These are phyloP conservation scores for Striga asiatica DNA, from an alignment of 257 asterid genomes.

Conservation along the genomic window DNA sequence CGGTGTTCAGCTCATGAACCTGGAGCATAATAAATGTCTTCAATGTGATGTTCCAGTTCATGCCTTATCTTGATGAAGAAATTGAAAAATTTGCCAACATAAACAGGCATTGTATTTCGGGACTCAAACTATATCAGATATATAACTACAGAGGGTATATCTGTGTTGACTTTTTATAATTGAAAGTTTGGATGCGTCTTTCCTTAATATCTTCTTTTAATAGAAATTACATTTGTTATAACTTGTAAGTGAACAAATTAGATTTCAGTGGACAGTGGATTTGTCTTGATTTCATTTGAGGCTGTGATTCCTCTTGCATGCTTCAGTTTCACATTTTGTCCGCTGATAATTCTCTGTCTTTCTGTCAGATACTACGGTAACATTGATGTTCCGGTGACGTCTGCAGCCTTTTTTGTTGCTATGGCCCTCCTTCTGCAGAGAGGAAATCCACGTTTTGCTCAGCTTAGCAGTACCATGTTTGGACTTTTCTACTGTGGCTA, in stretches of 20 bases:
- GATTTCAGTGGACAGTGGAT: neutral
- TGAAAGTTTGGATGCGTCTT: neutral
- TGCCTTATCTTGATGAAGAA: neutral
- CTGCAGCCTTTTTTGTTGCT: slow-evolving; percentile 84
- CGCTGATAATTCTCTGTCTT: neutral
- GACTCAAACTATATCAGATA: neutral
- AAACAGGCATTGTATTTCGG: no score
- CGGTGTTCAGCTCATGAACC: neutral
- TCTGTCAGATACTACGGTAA: slow-evolving; percentile 70
- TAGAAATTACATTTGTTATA: neutral
- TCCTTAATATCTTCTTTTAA: neutral
- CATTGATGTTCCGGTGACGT: slow-evolving; percentile 82
- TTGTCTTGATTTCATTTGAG: neutral
- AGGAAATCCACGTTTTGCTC: slow-evolving; percentile 88
- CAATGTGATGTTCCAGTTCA: neutral
- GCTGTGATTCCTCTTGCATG: slow-evolving; percentile 6
- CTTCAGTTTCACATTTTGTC: neutral
- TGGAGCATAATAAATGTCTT: neutral
- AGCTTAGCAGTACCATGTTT: slow-evolving; percentile 90
- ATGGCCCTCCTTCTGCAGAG: slow-evolving; percentile 70
- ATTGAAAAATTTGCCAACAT: neutral
- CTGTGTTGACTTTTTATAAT: neutral
- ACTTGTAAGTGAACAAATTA: neutral
- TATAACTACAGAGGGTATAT: neutral
- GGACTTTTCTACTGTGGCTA: slow-evolving; percentile 94